These are phyloP conservation scores for Cokeromyces recurvatus DNA, from an alignment of 371 early-diverging fungal species.

Conservation along the genomic window DNA sequence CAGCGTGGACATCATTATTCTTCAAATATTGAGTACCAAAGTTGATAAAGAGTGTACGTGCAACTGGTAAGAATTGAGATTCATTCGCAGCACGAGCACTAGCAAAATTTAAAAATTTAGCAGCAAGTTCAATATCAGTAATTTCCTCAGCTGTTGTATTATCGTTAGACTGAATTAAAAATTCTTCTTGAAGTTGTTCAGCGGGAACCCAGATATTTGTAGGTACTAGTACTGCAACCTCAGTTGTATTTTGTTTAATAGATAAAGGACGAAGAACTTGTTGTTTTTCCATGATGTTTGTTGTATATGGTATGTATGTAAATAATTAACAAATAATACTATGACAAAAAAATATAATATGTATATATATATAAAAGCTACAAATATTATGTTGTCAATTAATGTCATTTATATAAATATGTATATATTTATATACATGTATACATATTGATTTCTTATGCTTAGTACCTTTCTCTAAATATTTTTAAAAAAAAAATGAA, in stretches of 20 bases:
- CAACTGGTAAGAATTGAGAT: constrained; percentile 66
- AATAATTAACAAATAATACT: constrained; percentile 2
- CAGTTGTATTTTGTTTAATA: constrained; percentile 75
- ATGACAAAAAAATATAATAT: not conserved
- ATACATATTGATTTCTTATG: no score
- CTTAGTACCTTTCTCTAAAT: no score
- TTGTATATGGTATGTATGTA: constrained; percentile 3
- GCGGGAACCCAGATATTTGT: constrained; percentile 86
- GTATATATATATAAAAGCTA: not conserved
- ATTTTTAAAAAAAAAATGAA: no score
- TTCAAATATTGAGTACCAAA: constrained; percentile 72
- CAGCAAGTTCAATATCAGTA: constrained; percentile 72
- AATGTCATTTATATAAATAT: no score
- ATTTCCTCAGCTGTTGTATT: constrained; percentile 56
- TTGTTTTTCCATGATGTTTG: constrained; percentile 19
- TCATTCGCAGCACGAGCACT: constrained; percentile 56
- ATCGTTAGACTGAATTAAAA: constrained; percentile 43
- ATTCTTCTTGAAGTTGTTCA: constrained; percentile 83
- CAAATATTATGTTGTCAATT: no score
- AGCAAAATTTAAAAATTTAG: constrained; percentile 71
- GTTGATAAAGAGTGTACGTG: constrained; percentile 74
- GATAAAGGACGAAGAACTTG: constrained; percentile 73
- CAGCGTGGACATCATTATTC: constrained; percentile 84
- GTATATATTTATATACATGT: no score
- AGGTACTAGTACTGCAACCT: constrained; percentile 81